Percentiles rank a stretch among this genome's conserved stretches.
Conservation (phyloP, 2,329 filamentous ascomycete genomes). For the Alternaria triticimaculans region DNA sequence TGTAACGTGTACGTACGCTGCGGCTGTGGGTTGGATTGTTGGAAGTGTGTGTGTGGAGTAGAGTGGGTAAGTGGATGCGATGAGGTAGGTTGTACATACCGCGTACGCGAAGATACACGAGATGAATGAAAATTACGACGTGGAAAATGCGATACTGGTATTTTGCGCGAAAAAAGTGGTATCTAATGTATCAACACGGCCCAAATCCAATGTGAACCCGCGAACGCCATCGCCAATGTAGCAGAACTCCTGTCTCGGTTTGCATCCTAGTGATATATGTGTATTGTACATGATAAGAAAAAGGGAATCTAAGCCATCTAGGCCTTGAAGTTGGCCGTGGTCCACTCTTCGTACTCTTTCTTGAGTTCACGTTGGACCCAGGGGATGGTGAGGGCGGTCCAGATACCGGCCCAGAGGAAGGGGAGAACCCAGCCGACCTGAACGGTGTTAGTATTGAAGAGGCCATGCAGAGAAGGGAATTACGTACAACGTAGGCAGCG, state of each 20-base stretch:
- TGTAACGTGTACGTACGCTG: not conserved
- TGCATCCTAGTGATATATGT: conserved; percentile 1
- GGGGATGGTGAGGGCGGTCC: conserved; percentile 53
- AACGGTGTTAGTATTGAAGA: conserved; percentile 15
- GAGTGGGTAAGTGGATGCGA: not conserved
- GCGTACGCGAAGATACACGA: not conserved
- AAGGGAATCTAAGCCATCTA: conserved; percentile 14
- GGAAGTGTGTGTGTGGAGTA: not conserved
- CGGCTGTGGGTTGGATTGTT: not conserved
- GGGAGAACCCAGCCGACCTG: conserved; percentile 57
- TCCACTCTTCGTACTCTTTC: conserved; percentile 47
- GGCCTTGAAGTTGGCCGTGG: conserved; percentile 47
- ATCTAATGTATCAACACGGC: conserved; percentile 8
- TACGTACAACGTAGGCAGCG: conserved; percentile 56
- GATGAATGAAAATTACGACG: not conserved
- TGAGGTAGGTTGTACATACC: not conserved
- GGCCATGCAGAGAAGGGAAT: not conserved
- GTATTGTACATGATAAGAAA: not conserved
- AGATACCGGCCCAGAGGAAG: conserved; percentile 58
- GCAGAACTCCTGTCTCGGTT: conserved; percentile 3
- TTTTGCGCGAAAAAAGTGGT: conserved; percentile 11
- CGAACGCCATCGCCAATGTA: conserved; percentile 13
- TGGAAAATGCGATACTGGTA: not conserved
- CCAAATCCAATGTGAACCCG: not conserved
- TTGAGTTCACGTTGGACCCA: conserved; percentile 52